phyloP scores from a whole-genome alignment of 2,329 filamentous ascomycete species.

The Periconia macrospinosa region DNA sequence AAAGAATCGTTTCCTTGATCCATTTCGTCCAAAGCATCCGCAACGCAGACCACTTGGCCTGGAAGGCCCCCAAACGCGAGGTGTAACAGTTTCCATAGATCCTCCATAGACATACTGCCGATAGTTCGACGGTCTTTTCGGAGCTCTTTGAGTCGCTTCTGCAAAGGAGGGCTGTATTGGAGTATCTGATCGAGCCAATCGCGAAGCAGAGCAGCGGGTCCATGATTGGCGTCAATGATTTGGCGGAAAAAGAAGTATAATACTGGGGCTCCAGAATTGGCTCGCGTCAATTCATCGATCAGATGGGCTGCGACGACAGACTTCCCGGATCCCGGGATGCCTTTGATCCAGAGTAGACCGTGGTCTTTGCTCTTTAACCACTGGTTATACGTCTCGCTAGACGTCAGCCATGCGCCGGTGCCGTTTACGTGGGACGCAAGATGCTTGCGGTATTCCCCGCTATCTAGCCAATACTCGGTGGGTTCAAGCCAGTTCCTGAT shows the following conservation, averaged over 20 bases:
- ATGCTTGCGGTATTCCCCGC: slow-evolving; percentile 20
- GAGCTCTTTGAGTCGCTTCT: slow-evolving; percentile 16
- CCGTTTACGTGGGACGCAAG: slow-evolving; percentile 14
- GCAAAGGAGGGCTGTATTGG: slow-evolving; percentile 25
- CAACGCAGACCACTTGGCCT: slow-evolving; percentile 42
- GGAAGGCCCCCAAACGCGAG: slow-evolving; percentile 9
- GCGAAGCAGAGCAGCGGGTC: slow-evolving; percentile 25
- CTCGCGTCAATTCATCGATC: slow-evolving; percentile 11
- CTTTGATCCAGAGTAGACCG: slow-evolving; percentile 25
- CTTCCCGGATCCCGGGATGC: slow-evolving; percentile 45
- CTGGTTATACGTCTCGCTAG: slow-evolving; percentile 5
- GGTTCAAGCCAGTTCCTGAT: slow-evolving; percentile 20
- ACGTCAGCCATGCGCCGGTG: slow-evolving; percentile 15
- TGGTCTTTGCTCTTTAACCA: slow-evolving; percentile 2
- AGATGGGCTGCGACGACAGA: slow-evolving; percentile 36
- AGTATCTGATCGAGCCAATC: slow-evolving; percentile 41
- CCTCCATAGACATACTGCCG: slow-evolving; percentile 10
- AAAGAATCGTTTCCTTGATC: slow-evolving; percentile 43
- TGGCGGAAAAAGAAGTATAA: slow-evolving; percentile 46
- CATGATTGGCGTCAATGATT: slow-evolving; percentile 38
- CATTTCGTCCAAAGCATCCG: slow-evolving; percentile 55
- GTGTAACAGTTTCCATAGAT: slow-evolving; percentile 15
- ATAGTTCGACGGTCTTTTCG: slow-evolving; percentile 2
- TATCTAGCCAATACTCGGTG: slow-evolving; percentile 12
- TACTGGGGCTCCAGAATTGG: slow-evolving; percentile 17